Evolutionary conservation across 495 filamentous ascomycete genomes (phyloP).

Genomic region (Penicillium manginii): DNA sequence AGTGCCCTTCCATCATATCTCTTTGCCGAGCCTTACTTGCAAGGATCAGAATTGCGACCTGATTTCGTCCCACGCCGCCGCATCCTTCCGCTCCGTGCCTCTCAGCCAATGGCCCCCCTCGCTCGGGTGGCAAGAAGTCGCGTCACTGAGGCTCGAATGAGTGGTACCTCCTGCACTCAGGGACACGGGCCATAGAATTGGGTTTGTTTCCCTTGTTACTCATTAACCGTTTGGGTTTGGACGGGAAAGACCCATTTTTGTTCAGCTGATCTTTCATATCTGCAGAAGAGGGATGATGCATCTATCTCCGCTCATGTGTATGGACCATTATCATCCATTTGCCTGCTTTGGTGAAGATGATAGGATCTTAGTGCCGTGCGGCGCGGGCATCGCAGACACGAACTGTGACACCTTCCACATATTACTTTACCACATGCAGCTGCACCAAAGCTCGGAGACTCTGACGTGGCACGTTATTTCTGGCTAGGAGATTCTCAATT

Average conservation of each 20-base stretch:
- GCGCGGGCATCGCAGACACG: slow-evolving; percentile 41
- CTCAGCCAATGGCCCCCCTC: slow-evolving; percentile 30
- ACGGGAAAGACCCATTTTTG: slow-evolving; percentile 33
- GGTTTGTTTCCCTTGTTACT: slow-evolving; percentile 20
- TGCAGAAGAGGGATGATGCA: slow-evolving; percentile 53
- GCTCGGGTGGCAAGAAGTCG: slow-evolving; percentile 28
- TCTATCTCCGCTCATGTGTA: slow-evolving; percentile 49
- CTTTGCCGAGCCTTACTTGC: slow-evolving; percentile 21
- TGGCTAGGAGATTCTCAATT: slow-evolving; percentile 36
- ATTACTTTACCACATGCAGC: slow-evolving; percentile 48
- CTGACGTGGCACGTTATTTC: slow-evolving; percentile 53
- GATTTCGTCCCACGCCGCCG: slow-evolving; percentile 29
- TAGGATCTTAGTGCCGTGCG: slow-evolving; percentile 43
- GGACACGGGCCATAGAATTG: slow-evolving; percentile 34
- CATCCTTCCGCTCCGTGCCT: slow-evolving; percentile 29
- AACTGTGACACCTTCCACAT: slow-evolving; percentile 48
- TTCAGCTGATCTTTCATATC: slow-evolving; percentile 55
- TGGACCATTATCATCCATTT: slow-evolving; percentile 40
- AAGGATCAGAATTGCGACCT: slow-evolving; percentile 25
- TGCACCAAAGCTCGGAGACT: slow-evolving; percentile 51
- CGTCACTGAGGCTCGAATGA: slow-evolving; percentile 37
- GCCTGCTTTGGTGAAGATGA: slow-evolving; percentile 35
- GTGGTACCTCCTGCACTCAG: slow-evolving; percentile 36
- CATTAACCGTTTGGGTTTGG: slow-evolving; percentile 18
- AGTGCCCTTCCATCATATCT: slow-evolving; percentile 13